Evolutionary conservation across 164 flowering plant species (phyloP).

Genomic region (Litsea cubeba): DNA sequence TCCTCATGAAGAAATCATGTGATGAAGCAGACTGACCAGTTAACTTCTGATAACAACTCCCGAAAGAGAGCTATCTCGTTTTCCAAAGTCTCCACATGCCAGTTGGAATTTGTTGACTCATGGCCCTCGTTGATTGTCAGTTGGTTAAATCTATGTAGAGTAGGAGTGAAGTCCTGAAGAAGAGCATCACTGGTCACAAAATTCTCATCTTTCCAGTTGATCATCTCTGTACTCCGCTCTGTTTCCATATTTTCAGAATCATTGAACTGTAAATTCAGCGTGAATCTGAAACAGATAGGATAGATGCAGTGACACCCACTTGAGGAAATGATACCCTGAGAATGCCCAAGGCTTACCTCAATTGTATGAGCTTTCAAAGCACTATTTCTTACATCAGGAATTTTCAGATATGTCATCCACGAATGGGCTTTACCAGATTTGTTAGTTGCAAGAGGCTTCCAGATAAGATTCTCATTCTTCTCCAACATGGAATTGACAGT

Average conservation of each 20-base stretch:
- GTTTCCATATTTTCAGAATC: slow-evolving; percentile 19
- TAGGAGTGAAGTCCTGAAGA: slow-evolving; percentile 22
- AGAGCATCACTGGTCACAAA: slow-evolving; percentile 26
- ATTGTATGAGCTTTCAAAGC: slow-evolving; percentile 35
- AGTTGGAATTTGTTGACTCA: slow-evolving; percentile 28
- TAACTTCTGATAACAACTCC: slow-evolving; percentile 43
- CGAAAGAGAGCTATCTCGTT: slow-evolving; percentile 57
- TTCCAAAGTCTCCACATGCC: slow-evolving; percentile 37
- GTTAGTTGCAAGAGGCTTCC: slow-evolving; percentile 60
- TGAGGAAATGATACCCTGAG: slow-evolving; percentile 52
- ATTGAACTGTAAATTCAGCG: slow-evolving; percentile 27
- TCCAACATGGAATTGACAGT: slow-evolving; percentile 33
- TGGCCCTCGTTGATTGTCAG: slow-evolving; percentile 24
- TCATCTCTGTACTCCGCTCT: slow-evolving; percentile 15
- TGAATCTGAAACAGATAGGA: slow-evolving; percentile 39
- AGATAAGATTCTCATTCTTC: slow-evolving; percentile 37
- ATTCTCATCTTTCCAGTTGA: slow-evolving; percentile 49
- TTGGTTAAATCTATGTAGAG: slow-evolving; percentile 19
- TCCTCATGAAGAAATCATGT: not conserved
- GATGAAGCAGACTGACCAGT: slow-evolving; percentile 39
- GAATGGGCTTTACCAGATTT: slow-evolving; percentile 41
- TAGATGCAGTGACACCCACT: slow-evolving; percentile 34
- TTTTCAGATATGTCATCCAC: slow-evolving; percentile 57
- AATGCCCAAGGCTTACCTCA: slow-evolving; percentile 51
- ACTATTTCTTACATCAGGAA: slow-evolving; percentile 25